Conservation (phyloP, 2,329 filamentous ascomycete species). For the Phialocephala subalpina region DNA sequence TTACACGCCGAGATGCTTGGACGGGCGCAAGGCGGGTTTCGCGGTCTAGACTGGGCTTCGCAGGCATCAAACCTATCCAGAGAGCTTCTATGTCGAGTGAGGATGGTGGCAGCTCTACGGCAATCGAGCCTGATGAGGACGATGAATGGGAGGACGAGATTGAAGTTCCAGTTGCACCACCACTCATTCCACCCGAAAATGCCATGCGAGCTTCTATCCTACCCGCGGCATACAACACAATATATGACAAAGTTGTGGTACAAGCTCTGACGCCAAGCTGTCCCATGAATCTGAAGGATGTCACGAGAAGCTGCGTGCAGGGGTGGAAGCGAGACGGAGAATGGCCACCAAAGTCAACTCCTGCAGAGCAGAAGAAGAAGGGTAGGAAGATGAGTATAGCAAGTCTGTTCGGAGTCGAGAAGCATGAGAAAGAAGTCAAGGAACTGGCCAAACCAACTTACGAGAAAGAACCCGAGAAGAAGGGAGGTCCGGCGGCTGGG, state of each 20-base stretch:
- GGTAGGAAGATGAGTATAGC: slow-evolving; percentile 40
- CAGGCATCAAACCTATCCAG: slow-evolving; percentile 44
- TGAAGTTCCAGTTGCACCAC: slow-evolving; percentile 72
- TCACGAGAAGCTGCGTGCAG: slow-evolving; percentile 81
- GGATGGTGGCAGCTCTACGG: slow-evolving; percentile 35
- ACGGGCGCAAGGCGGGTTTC: slow-evolving; percentile 73
- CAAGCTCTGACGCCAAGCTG: slow-evolving; percentile 83
- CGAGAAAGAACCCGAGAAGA: slow-evolving; percentile 18
- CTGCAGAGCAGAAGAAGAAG: slow-evolving; percentile 48
- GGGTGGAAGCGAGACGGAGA: slow-evolving; percentile 95
- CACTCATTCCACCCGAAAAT: slow-evolving; percentile 77
- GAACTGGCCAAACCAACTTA: slow-evolving; percentile 8
- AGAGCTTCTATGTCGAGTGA: slow-evolving; percentile 47
- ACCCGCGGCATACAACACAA: slow-evolving; percentile 76
- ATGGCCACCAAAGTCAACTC: slow-evolving; percentile 77
- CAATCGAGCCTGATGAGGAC: slow-evolving; percentile 35
- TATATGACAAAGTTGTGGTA: slow-evolving; percentile 89
- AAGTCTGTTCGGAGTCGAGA: slow-evolving; percentile 38
- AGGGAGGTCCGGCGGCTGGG: slow-evolving; percentile 12
- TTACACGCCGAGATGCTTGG: slow-evolving; percentile 82
- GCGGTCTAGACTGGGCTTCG: slow-evolving; percentile 52
- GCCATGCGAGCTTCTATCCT: slow-evolving; percentile 80
- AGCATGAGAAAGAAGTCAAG: slow-evolving; percentile 25
- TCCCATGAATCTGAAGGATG: slow-evolving; percentile 85
- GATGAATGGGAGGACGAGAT: slow-evolving; percentile 39